Percentiles rank a stretch among this genome's conserved stretches.
These are phyloP conservation scores for Lactifluus rugatus DNA, from an alignment of 768 basidiomycete species.

Conservation along the genomic window DNA sequence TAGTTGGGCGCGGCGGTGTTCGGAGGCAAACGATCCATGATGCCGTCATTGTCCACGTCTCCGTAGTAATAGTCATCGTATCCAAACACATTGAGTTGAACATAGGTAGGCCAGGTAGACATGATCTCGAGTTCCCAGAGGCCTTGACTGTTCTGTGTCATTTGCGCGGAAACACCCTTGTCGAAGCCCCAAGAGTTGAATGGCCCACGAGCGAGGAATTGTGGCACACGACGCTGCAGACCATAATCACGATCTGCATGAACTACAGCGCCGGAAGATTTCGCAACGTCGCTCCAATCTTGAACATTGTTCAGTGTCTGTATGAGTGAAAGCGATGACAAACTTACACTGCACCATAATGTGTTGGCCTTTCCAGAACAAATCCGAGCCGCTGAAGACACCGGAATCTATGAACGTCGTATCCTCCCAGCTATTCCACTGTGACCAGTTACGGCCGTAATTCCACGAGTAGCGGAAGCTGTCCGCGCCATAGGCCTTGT, in stretches of 20 bases:
- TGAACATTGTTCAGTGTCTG: neutral
- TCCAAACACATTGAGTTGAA: conserved; percentile 86
- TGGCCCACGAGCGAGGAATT: conserved; percentile 76
- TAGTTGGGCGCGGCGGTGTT: conserved; percentile 80
- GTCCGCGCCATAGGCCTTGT: conserved; percentile 80
- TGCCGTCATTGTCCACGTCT: conserved; percentile 76
- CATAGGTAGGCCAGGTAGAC: conserved; percentile 80
- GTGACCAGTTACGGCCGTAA: conserved; percentile 77
- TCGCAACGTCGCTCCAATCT: conserved; percentile 72
- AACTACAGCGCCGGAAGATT: conserved; percentile 54
- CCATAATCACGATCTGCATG: conserved; percentile 67
- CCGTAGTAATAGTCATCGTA: conserved; percentile 92
- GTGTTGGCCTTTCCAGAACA: conserved; percentile 78
- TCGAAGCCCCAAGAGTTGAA: conserved; percentile 94
- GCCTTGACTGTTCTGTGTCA: conserved; percentile 54
- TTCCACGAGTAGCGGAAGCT: conserved; percentile 80
- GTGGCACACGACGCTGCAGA: conserved; percentile 68
- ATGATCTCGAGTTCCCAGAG: conserved; percentile 85
- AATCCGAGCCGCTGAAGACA: conserved; percentile 37
- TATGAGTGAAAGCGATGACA: neutral
- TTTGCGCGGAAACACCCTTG: conserved; percentile 60
- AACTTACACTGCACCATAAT: conserved; percentile 80
- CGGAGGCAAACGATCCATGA: conserved; percentile 85
- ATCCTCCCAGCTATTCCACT: conserved; percentile 73
- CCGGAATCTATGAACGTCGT: conserved; percentile 50